Base-by-base conservation (phyloP, 441 rosid species). In the Arabidopsis hybrid region DNA sequence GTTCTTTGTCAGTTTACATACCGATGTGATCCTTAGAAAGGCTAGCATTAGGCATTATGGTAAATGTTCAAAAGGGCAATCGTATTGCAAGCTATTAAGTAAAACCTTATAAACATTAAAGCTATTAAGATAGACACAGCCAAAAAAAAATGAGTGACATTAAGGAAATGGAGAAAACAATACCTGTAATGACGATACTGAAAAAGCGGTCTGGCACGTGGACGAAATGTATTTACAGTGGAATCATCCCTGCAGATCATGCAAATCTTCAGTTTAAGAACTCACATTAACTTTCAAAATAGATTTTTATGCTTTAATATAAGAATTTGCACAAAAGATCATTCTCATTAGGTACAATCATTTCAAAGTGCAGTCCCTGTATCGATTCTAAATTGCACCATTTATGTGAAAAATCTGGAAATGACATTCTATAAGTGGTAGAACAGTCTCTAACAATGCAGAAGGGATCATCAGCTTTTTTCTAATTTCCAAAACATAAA, bases 121-220 rank as follows among this genome's bases (percentile, higher is more conserved):
- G 61, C 71, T 16, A 65, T n/a, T 51, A 60, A 29, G 64, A 36
- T 57, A 49, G 29, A 26, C 45, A 4, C 18, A 50, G 18, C 31
- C 52, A 56, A 47, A 49, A 42, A 31, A 5, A 14, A 16, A 39
- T 71, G 46, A 64, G 50, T 38, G 26, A 34, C 57, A 66, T 34
- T 26, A 26, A 26, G 58, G 38, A 42, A 60, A 58, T 60, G 61
- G 55, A 46, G 67, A 42, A 57, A 65, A 17, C 5, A 65, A 35
- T 81, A 91, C 99, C 99, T 93, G 83, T 96, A 96, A 67, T 90
- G 93, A 74, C 98, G 98, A 77, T 96, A 96, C 72, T 93, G 99
- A 85, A 96, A 96, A 59, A 96, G 97, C 34, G 75, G 95, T 31
- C 92, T 85, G 78, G 97, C 96, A 75, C 95, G 98, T 63, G 97